Base-by-base conservation (phyloP, 495 filamentous ascomycete species). In the Xylaria intraflava region DNA sequence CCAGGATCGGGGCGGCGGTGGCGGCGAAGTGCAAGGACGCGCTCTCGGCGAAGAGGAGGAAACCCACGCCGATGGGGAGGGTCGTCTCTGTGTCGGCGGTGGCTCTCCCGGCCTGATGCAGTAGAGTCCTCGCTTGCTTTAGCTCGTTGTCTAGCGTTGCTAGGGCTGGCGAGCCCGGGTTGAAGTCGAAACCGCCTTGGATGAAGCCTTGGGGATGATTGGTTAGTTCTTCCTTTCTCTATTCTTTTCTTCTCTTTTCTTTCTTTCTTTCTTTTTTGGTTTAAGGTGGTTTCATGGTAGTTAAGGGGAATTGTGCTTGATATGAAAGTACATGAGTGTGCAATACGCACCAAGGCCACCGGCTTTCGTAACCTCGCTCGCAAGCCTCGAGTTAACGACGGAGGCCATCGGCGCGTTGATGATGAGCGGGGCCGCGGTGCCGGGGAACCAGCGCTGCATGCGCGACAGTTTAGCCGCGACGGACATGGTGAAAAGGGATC, bases 391-490 rank as follows among this genome's bases (percentile, higher is more conserved):
- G 26, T 83, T 81, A 4, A 85, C 75, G 50, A 86, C 78, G 20
- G 79, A 70, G 35, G 80, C 76, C 88, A 93, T 90, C 10, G 88
- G 88, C 11, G 87, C 88, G 59, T 73, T 70, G 44, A 83, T 72
- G 17, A 93, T 72, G 27, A 90, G 49, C 10, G 75, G 64, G 16
- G 56, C 55, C 20, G 53, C 48, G 12, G 61, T 66, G n/a, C 48
- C 56, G 23, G 64, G 64, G 35, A 66, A 66, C 64, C 64, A 66
- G 19, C 57, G 59, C 46, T 49, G 58, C 64, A 62, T 66, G 4
- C 64, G 56, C 17, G 58, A 55, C 46, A 17, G 41, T 16, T 11
- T 2, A 4, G 24, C 16, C 26, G 33, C 12, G 4, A 43, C 6
- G 10, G 51, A 17, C 16, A 59, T 49, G 61, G 60, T 66, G 6